Percentiles rank a stretch among this genome's conserved stretches.
Evolutionary conservation across 2,329 filamentous ascomycete genomes (phyloP).

Genomic region (Beauveria bassiana): DNA sequence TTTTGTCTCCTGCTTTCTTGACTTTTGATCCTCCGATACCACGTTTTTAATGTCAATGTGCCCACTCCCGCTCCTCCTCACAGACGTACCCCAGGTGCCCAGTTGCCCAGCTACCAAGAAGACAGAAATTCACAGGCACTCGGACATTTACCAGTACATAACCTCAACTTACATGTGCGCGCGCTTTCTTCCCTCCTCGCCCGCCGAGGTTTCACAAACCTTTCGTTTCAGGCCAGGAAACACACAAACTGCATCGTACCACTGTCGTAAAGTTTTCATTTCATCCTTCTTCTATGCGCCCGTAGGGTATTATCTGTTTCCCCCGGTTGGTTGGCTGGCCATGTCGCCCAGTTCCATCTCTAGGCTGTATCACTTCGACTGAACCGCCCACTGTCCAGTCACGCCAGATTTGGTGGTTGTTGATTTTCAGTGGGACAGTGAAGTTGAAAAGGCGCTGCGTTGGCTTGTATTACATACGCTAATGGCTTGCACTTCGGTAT

Average conservation of each 20-base stretch:
- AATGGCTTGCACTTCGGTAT: neutral
- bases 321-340: neutral
- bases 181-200: neutral
- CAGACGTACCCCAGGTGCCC: too few relatives aligned
- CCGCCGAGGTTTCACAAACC: neutral
- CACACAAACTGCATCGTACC: neutral
- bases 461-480: neutral
- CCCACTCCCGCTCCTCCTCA: too few relatives aligned
- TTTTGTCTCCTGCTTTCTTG: too few relatives aligned
- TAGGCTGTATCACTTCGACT: neutral
- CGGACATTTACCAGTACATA: neutral
- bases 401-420: neutral
- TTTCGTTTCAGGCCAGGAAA: conserved; percentile 6
- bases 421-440: neutral
- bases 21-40: neutral
- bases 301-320: neutral
- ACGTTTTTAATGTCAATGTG: too few relatives aligned
- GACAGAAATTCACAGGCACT: neutral
- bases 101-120: too few relatives aligned
- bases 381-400: neutral
- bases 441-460: neutral
- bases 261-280: neutral
- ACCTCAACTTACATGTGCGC: neutral
- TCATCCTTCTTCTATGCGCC: neutral
- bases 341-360: neutral